phyloP scores from a whole-genome alignment of 2,329 filamentous ascomycete genomes.

The Graphilbum sp. region DNA sequence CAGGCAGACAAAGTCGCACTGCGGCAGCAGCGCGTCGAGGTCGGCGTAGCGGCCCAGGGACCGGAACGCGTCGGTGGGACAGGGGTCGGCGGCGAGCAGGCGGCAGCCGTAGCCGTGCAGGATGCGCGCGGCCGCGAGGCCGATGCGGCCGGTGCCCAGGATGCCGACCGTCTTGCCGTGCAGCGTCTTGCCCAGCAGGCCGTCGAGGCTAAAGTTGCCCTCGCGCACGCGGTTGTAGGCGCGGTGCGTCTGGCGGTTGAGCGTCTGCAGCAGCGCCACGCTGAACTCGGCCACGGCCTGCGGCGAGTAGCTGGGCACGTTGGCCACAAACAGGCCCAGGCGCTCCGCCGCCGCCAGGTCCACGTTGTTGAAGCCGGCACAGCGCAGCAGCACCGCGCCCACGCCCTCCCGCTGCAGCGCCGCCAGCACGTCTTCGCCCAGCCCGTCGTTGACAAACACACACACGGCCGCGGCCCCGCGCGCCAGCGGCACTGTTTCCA shows the following conservation, averaged over 20 bases:
- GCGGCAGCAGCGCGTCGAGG: conserved; percentile 36
- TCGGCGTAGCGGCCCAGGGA: conserved; percentile 29
- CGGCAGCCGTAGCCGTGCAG: conserved; percentile 48
- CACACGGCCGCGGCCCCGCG: conserved; percentile 40
- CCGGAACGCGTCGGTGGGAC: conserved; percentile 29
- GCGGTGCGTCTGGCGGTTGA: conserved; percentile 51
- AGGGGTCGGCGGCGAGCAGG: conserved; percentile 45
- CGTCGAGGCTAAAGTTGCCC: conserved; percentile 50
- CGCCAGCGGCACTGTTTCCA: conserved; percentile 39
- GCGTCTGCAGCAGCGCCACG: conserved; percentile 48
- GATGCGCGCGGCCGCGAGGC: conserved; percentile 43
- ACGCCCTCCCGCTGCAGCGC: conserved; percentile 33
- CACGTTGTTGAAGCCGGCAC: conserved; percentile 53
- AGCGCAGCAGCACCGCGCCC: conserved; percentile 44
- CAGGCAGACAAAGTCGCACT: conserved; percentile 45
- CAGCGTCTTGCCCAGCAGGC: conserved; percentile 44
- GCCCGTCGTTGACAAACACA: conserved; percentile 51
- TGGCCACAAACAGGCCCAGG: conserved; percentile 43
- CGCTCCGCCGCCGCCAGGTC: conserved; percentile 38
- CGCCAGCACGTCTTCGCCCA: conserved; percentile 33
- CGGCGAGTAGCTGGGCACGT: conserved; percentile 52
- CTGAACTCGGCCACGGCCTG: conserved; percentile 56
- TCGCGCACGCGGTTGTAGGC: conserved; percentile 53
- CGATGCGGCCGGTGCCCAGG: conserved; percentile 49
- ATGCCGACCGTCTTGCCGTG: conserved; percentile 50